Evolutionary conservation across 176 grass and related monocot species (phyloP), one percentile per base, ranked within the genome.

Genomic region (Lolium multiflorum): DNA sequence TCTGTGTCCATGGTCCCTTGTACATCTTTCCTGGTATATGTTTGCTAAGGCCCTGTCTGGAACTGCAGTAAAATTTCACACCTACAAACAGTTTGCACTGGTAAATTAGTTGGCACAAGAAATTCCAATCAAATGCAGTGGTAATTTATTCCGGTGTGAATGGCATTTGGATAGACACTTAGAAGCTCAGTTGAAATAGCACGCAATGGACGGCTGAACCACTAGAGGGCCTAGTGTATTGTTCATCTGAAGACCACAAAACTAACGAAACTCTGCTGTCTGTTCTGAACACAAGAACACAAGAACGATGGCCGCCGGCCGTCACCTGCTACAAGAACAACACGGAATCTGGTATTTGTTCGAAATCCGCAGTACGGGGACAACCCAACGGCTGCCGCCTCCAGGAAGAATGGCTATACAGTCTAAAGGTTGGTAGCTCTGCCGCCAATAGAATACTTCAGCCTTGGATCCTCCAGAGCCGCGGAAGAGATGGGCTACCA

Each of bases 21-120:
- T 67, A 31, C 82, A 22, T 61, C 14, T 82, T 71, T 89, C 49
- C 47, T 35, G 58, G 50, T 69, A 28, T 68, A 55, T 79, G 62
- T 39, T 80, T 80, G 11, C 22, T 37, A 46, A 66, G 26, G 25
- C 28, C 26, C 63, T 25, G 6, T 66, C 35, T 66, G 26, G 26
- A 66, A 35, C 63, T 35, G 26, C 63, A 17, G 63, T 66, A 66
- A 66, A 6, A 16, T 35, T 66, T 35, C 14, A 66, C 63, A 66
- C 26, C 6, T 66, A 6, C 35, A 66, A 66, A 66, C 6, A 66
- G 5, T 16, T 35, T 64, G 24, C 22, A 64, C 4, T 64, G 26
- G 11, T 6, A 64, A 63, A 64, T 64, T 15, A 64, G 1, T 66
- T 66, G 63, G 26, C 63, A 7, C 24, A 17, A 8, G 26, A 66